Conservation (phyloP, 257 asterid species). For the Cruciata laevipes region DNA sequence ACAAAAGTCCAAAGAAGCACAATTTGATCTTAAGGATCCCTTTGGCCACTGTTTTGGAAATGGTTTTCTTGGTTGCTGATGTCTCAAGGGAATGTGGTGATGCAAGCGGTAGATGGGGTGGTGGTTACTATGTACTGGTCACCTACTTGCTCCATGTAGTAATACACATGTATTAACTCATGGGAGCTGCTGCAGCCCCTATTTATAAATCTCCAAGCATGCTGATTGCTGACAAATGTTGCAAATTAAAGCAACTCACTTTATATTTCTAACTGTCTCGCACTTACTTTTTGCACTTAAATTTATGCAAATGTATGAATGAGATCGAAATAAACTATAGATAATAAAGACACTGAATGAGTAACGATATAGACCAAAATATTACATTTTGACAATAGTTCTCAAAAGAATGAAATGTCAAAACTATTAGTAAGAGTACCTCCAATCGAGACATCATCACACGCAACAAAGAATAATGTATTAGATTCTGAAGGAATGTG, state of each 20-base stretch:
- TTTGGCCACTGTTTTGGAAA: background rate
- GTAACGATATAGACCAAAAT: too few species aligned
- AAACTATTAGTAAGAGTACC: background rate
- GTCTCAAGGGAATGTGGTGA: slow-evolving; percentile 25
- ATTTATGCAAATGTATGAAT: too few species aligned
- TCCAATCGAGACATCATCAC: background rate
- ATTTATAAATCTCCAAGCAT: background rate
- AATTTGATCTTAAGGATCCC: background rate
- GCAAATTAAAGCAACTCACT: background rate
- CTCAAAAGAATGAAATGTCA: too few species aligned
- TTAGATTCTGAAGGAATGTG: background rate
- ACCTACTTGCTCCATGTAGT: slow-evolving; percentile 6
- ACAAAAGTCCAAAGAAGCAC: background rate
- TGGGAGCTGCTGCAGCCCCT: background rate
- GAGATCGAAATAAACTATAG: too few species aligned
- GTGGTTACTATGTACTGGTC: slow-evolving; percentile 3
- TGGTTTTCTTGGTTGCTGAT: slow-evolving; percentile 7
- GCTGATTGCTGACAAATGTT: background rate
- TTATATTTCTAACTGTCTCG: too few species aligned
- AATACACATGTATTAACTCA: background rate
- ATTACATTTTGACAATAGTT: too few species aligned
- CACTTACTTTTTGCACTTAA: too few species aligned
- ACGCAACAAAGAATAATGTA: background rate
- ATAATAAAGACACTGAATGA: too few species aligned
- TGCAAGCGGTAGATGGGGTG: slow-evolving; percentile 9